phyloP scores from a whole-genome alignment of 2,329 filamentous ascomycete species.

The Talaromyces islandicus region DNA sequence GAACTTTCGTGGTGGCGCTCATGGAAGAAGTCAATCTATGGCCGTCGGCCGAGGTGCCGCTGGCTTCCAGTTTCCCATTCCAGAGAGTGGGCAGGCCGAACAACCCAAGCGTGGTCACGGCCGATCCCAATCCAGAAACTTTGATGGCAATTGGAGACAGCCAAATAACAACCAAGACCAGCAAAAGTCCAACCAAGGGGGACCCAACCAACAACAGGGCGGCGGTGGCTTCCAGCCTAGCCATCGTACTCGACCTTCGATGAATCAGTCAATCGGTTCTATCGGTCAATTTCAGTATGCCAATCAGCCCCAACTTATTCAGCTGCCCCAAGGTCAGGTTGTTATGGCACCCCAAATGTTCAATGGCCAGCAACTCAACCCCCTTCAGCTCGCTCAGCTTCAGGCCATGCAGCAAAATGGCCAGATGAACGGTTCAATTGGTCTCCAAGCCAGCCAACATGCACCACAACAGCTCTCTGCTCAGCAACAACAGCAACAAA shows the following conservation, averaged over 20 bases:
- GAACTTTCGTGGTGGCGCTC: slow-evolving; percentile 80
- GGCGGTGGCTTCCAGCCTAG: slow-evolving; percentile 80
- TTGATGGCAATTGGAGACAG: slow-evolving; percentile 96
- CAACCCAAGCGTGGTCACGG: slow-evolving; percentile 76
- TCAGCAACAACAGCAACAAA: slow-evolving; percentile 69
- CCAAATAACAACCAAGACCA: slow-evolving; percentile 53
- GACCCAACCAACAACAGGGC: slow-evolving; percentile 65
- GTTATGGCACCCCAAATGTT: slow-evolving; percentile 79
- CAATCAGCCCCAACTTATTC: slow-evolving; percentile 78
- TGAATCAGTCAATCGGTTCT: slow-evolving; percentile 77
- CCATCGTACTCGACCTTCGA: slow-evolving; percentile 77
- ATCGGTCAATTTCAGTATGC: slow-evolving; percentile 87
- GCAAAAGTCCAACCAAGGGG: slow-evolving; percentile 51
- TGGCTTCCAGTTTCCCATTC: slow-evolving; percentile 61
- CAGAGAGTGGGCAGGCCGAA: slow-evolving; percentile 55
- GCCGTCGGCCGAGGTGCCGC: slow-evolving; percentile 55
- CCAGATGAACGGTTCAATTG: slow-evolving; percentile 72
- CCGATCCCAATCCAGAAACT: slow-evolving; percentile 82
- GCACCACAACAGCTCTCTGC: slow-evolving; percentile 56
- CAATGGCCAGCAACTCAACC: slow-evolving; percentile 76
- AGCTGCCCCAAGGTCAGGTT: slow-evolving; percentile 77
- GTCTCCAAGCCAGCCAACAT: slow-evolving; percentile 64
- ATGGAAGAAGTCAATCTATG: slow-evolving; percentile 45
- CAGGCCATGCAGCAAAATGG: slow-evolving; percentile 91
- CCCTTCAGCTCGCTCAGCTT: slow-evolving; percentile 80